Evolutionary conservation across 2,329 filamentous ascomycete species (phyloP).

Genomic region (Aspergillus fructus): DNA sequence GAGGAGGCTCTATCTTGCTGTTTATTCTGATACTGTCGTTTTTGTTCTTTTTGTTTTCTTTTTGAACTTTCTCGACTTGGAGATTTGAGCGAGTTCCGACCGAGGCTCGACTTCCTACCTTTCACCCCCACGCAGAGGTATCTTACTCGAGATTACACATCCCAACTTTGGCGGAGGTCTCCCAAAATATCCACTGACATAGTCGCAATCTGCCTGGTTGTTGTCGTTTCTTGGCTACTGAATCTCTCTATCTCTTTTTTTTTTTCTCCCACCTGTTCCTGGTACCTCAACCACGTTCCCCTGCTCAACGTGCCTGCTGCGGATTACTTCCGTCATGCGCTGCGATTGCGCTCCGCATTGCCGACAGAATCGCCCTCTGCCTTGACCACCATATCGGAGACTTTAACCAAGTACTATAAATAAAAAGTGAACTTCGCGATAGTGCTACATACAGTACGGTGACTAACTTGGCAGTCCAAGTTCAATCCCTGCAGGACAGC

Average conservation of each 20-base stretch:
- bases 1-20: not conserved
- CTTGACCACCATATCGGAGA: conserved; percentile 17
- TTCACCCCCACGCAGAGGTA: conserved; percentile 8
- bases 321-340: conserved; percentile 21
- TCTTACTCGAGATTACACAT: conserved; percentile 3
- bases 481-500: conserved; percentile 2
- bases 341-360: conserved; percentile 18
- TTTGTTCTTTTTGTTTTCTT: not conserved
- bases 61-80: not conserved
- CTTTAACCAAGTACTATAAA: conserved; percentile 8
- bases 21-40: not conserved
- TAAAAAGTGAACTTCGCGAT: conserved; percentile 15
- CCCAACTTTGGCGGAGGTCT: conserved; percentile 7
- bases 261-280: not conserved
- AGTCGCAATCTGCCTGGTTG: conserved; percentile 13
- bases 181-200: conserved; percentile 16
- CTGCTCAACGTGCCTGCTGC: conserved; percentile 1
- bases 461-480: conserved; percentile 11
- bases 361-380: conserved; percentile 17
- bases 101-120: not conserved
- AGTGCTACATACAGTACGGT: conserved; percentile 16
- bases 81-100: not conserved
- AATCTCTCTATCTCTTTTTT: not conserved
- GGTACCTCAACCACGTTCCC: not conserved
- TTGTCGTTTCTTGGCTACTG: conserved; percentile 5